Evolutionary conservation across 1,284 basidiomycete genomes (phyloP), one percentile per base, ranked within the genome.

Genomic region (Microstroma glucosiphilum): DNA sequence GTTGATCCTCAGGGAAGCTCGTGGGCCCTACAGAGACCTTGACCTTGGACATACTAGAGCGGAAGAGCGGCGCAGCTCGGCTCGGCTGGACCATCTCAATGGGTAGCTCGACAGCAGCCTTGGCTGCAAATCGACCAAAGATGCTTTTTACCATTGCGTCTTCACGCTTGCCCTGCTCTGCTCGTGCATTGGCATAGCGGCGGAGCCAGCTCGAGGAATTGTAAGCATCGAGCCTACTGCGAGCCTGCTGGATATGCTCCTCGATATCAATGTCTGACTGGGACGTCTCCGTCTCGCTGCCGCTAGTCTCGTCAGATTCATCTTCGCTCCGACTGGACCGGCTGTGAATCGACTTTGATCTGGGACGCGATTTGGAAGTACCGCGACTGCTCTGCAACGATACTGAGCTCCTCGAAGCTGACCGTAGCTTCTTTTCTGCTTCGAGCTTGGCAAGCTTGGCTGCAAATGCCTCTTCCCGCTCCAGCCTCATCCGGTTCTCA

Each of bases 161-260:
- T 70, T 85, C 83, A n/a, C 82, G 76, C 6, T 82, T 76, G 1
- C 73, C 72, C 64, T 83, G 83, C 65, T 83, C 82, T 0, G 77
- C 57, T 26, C 60, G 61, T 19, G 76, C 76, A 40, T 73, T 75
- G 37, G 56, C 62, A 63, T 69, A 69, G 6, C 76, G 64, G 6
- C 74, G 68, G 30, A 84, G 83, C 93, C 92, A 97, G 66, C 87
- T 86, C 6, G 87, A 82, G n/a, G 88, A 84, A 74, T 94, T 88
- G 54, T 88, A 86, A 67, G 85, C 83, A 68, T 88, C 82, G 12
- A 96, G 82, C 25, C 89, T 85, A 62, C 82, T 80, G n/a, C 86
- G 83, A 8, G 93, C 93, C 59, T 92, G 89, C 51, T 84, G 81
- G 43, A 88, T 82, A 4, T 87, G 82, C 17, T 60, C 57, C 11